A percentile compares a stretch with the other conserved stretches of the same genome.
Evolutionary conservation across 345 rosid genomes (phyloP).

Genomic region (Eucalyptus sp.): DNA sequence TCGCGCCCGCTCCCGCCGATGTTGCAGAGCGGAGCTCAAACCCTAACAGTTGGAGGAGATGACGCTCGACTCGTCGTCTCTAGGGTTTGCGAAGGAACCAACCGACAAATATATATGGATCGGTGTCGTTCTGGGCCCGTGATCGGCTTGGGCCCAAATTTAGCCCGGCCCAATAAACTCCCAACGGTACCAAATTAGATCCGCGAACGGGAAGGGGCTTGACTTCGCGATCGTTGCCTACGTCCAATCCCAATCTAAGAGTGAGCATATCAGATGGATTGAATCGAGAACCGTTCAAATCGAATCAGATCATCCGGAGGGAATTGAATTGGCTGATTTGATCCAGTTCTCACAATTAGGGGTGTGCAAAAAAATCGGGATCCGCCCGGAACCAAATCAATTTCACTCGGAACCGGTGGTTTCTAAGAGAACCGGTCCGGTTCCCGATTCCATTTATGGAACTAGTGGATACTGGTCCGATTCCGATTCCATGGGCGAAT

Average conservation of each 20-base stretch:
- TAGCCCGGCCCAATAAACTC: not conserved
- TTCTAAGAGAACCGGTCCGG: too few relatives aligned
- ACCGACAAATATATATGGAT: not conserved
- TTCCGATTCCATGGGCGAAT: too few relatives aligned
- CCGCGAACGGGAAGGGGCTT: not conserved
- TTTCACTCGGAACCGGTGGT: too few relatives aligned
- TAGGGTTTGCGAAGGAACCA: not conserved
- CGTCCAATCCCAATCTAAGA: not conserved
- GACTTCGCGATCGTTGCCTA: not conserved
- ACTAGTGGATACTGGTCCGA: accelerated
- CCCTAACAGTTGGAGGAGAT: not conserved
- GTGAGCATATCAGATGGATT: too few relatives aligned
- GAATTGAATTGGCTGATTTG: too few relatives aligned
- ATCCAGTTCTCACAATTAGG: accelerated
- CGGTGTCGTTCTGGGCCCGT: not conserved
- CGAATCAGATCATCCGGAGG: accelerated
- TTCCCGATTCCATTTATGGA: too few relatives aligned
- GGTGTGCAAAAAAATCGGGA: too few relatives aligned
- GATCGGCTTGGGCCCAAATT: not conserved
- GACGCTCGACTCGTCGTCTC: not conserved
- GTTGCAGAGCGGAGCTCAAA: not conserved
- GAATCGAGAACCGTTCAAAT: too few relatives aligned
- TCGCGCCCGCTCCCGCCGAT: not conserved
- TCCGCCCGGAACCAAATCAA: too few relatives aligned
- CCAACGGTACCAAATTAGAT: not conserved